Evolutionary conservation across 2,329 filamentous ascomycete species (phyloP).

Genomic region (Lachnellula suecica): DNA sequence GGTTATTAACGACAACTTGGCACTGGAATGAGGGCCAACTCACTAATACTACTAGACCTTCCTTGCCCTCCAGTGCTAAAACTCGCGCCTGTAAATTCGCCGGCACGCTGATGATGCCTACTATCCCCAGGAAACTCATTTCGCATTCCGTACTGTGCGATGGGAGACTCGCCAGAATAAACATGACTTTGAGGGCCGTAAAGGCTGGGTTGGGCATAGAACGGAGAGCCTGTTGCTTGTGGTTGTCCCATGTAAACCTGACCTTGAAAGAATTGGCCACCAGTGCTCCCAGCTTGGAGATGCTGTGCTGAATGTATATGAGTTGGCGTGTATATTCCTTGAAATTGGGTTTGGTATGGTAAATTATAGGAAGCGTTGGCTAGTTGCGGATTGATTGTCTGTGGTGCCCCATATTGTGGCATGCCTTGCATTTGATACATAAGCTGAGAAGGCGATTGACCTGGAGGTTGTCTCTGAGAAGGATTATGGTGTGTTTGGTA

Average conservation of each 20-base stretch:
- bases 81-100: slow-evolving; percentile 11
- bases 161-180: slow-evolving; percentile 15
- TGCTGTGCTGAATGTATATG: slow-evolving; percentile 18
- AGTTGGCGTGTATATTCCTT: slow-evolving; percentile 22
- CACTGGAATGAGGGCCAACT: slow-evolving; percentile 5
- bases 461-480: slow-evolving; percentile 20
- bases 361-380: slow-evolving; percentile 23
- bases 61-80: slow-evolving; percentile 6
- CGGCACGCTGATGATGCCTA: slow-evolving; percentile 15
- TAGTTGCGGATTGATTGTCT: slow-evolving; percentile 14
- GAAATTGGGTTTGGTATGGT: slow-evolving; percentile 27
- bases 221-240: slow-evolving; percentile 22
- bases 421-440: slow-evolving; percentile 24
- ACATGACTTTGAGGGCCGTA: slow-evolving; percentile 24
- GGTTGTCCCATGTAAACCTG: slow-evolving; percentile 25
- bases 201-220: slow-evolving; percentile 24
- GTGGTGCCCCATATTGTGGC: slow-evolving; percentile 20
- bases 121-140: slow-evolving; percentile 20
- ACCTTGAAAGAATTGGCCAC: slow-evolving; percentile 26
- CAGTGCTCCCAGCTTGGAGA: slow-evolving; percentile 11
- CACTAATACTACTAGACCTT: slow-evolving; percentile 29
- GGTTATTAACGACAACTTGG: neutral
- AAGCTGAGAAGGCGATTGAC: slow-evolving; percentile 14
- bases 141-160: slow-evolving; percentile 19
- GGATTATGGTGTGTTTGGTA: slow-evolving; percentile 22